Evolutionary conservation across 768 basidiomycete species (phyloP).

Genomic region (Lactifluus hygrophoroides): DNA sequence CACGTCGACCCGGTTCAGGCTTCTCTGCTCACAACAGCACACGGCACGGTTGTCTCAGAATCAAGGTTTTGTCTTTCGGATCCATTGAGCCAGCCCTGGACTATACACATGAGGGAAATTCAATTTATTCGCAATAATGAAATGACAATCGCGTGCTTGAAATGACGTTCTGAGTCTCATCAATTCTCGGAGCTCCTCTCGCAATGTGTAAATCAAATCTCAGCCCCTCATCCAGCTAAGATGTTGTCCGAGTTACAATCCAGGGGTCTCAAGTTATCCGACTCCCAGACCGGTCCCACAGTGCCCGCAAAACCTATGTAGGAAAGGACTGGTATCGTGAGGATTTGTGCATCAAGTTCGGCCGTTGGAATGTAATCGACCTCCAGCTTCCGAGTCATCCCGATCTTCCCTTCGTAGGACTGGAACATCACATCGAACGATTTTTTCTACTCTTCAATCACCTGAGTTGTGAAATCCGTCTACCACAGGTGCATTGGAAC

Average conservation of each 20-base stretch:
- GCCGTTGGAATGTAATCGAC: conserved; percentile 13
- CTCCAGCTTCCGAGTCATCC: conserved; percentile 18
- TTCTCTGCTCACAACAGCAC: no score
- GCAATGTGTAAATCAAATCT: background rate
- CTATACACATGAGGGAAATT: no score
- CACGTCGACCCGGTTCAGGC: no score
- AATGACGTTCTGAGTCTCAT: no score
- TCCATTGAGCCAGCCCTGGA: no score
- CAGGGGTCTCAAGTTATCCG: no score
- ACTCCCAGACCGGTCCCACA: background rate
- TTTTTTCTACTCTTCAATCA: background rate
- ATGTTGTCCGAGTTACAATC: conserved; percentile 21
- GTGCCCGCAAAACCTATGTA: conserved; percentile 13
- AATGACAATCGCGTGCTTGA: no score
- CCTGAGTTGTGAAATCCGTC: background rate
- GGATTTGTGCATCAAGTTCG: no score
- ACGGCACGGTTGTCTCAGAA: no score
- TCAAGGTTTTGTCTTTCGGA: no score
- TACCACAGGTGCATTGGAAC: conserved; percentile 16
- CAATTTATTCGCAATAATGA: no score
- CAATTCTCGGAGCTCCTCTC: background rate
- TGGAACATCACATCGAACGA: conserved; percentile 19
- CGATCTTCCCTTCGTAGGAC: conserved; percentile 10
- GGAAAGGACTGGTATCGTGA: background rate
- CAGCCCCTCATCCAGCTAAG: no score